Conservation (phyloP, 352 stramenopile genomes). For the Aphanomyces cochlioides region DNA sequence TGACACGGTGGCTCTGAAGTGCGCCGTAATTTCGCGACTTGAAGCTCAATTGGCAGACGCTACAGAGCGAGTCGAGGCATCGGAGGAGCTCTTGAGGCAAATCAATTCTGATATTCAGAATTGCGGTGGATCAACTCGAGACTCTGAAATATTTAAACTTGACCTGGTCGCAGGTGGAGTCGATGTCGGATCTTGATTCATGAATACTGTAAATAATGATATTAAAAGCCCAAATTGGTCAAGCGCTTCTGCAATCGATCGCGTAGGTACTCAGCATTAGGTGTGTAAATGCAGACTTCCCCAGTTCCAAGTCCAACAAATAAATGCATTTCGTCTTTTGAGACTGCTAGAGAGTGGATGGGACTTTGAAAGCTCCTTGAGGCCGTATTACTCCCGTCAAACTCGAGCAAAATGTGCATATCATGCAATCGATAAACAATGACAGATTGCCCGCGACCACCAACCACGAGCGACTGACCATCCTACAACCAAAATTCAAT, state of each 20-base stretch:
- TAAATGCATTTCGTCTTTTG: slow-evolving; percentile 26
- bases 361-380: slow-evolving; percentile 16
- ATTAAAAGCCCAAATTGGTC: slow-evolving; percentile 25
- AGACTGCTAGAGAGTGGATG: slow-evolving; percentile 25
- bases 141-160: too few relatives aligned
- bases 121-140: not conserved
- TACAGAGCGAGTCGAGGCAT: not conserved
- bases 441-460: slow-evolving; percentile 22
- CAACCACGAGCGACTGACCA: slow-evolving; percentile 5
- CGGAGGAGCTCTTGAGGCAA: slow-evolving; percentile 8
- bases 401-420: slow-evolving; percentile 18
- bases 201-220: too few relatives aligned
- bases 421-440: slow-evolving; percentile 25
- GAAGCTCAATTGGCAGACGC: slow-evolving; percentile 8
- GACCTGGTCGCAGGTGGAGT: too few relatives aligned
- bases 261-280: slow-evolving; percentile 22
- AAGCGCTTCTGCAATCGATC: slow-evolving; percentile 23
- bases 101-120: slow-evolving; percentile 15
- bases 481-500: slow-evolving; percentile 10
- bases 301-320: slow-evolving; percentile 27
- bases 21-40: slow-evolving; percentile 3
- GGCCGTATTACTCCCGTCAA: slow-evolving; percentile 14
- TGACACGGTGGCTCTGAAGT: slow-evolving; percentile 6
- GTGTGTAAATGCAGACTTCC: slow-evolving; percentile 29
- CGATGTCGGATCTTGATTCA: too few relatives aligned